phyloP scores from a whole-genome alignment of 352 stramenopile species.

The Phytophthora colocasiae region DNA sequence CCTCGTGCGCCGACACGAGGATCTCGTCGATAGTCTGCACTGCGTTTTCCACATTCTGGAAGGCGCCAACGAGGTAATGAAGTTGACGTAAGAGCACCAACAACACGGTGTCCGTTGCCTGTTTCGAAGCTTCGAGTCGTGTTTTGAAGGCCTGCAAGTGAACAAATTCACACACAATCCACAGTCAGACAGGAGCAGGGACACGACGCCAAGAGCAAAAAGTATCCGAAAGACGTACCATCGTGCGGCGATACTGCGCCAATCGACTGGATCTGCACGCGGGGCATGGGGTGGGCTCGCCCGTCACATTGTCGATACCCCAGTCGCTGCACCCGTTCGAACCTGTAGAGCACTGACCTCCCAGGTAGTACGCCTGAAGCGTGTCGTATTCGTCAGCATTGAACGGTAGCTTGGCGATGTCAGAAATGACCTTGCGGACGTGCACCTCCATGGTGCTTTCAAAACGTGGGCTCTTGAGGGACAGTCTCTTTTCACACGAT shows the following conservation, averaged over 20 bases:
- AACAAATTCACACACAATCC: slow-evolving; percentile 9
- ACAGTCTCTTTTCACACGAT: slow-evolving; percentile 54
- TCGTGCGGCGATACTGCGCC: slow-evolving; percentile 61
- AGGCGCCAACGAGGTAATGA: slow-evolving; percentile 76
- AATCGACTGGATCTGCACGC: slow-evolving; percentile 59
- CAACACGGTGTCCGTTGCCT: slow-evolving; percentile 49
- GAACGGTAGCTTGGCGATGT: slow-evolving; percentile 72
- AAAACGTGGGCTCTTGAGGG: slow-evolving; percentile 75
- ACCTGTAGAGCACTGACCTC: slow-evolving; percentile 47
- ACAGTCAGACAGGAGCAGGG: slow-evolving; percentile 7
- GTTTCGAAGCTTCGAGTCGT: slow-evolving; percentile 43
- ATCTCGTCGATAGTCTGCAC: slow-evolving; percentile 67
- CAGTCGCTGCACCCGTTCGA: slow-evolving; percentile 36
- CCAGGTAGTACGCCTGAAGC: slow-evolving; percentile 69
- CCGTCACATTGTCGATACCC: slow-evolving; percentile 30
- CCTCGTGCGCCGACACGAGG: slow-evolving; percentile 56
- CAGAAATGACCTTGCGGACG: slow-evolving; percentile 68
- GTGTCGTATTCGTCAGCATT: slow-evolving; percentile 70
- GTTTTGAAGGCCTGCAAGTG: slow-evolving; percentile 52
- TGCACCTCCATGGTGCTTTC: slow-evolving; percentile 80
- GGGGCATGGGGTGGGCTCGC: slow-evolving; percentile 41
- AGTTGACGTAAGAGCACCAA: slow-evolving; percentile 71
- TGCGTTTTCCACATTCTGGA: slow-evolving; percentile 74
- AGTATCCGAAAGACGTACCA: slow-evolving; percentile 43
- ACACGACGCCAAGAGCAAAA: not conserved